A percentile compares a stretch with the other conserved stretches of the same genome.
phyloP scores from a whole-genome alignment of 768 basidiomycete genomes.

The Psilocybe cubensis region DNA sequence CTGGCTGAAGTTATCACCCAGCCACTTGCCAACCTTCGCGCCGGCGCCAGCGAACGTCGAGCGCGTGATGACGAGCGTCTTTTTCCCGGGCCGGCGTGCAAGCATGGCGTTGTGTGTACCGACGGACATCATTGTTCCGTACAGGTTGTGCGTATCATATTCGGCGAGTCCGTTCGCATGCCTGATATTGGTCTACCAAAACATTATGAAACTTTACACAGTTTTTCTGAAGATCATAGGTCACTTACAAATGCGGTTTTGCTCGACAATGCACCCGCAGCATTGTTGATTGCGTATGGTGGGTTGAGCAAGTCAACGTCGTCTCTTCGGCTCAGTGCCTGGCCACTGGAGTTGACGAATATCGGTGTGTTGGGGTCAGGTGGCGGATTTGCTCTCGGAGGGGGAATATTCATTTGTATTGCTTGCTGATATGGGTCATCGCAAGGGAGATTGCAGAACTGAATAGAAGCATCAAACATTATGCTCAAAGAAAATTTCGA shows the following conservation, averaged over 20 bases:
- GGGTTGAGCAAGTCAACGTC: slow-evolving; percentile 45
- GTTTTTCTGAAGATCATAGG: neutral
- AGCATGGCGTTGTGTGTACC: slow-evolving; percentile 65
- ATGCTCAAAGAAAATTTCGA: neutral
- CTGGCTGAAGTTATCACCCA: slow-evolving; percentile 64
- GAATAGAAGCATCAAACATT: neutral
- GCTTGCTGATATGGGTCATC: slow-evolving; percentile 64
- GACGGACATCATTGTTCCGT: slow-evolving; percentile 73
- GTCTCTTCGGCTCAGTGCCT: slow-evolving; percentile 24
- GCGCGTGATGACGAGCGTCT: slow-evolving; percentile 71
- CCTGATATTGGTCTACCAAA: slow-evolving; percentile 41
- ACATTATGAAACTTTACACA: neutral
- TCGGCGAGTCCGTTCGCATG: slow-evolving; percentile 63
- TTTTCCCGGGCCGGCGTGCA: slow-evolving; percentile 59
- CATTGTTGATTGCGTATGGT: slow-evolving; percentile 64
- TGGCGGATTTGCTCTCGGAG: slow-evolving; percentile 48
- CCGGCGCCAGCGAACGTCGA: slow-evolving; percentile 77
- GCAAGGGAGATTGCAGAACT: slow-evolving; percentile 72
- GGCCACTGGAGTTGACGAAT: slow-evolving; percentile 31
- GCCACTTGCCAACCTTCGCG: slow-evolving; percentile 70
- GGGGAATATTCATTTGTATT: slow-evolving; percentile 53
- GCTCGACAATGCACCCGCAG: slow-evolving; percentile 53
- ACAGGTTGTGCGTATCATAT: slow-evolving; percentile 70
- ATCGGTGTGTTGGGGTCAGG: slow-evolving; percentile 60
- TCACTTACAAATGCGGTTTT: slow-evolving; percentile 56